Evolutionary conservation across 1,139 yeast genomes (phyloP).

Genomic region (Kurtzmaniella natalensis): DNA sequence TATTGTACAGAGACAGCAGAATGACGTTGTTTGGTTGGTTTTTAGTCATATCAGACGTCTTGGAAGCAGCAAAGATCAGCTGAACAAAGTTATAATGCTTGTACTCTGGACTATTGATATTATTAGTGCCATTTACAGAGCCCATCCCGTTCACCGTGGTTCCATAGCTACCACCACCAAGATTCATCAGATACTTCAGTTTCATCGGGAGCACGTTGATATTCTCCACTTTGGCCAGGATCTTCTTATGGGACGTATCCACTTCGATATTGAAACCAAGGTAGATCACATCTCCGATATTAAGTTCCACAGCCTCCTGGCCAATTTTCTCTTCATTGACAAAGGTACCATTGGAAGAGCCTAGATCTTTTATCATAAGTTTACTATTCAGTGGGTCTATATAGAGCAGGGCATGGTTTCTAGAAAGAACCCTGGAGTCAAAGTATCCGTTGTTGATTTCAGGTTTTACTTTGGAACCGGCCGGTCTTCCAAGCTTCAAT

Average conservation of each 20-base stretch:
- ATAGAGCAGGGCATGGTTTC: slow-evolving; percentile 91
- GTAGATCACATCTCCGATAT: slow-evolving; percentile 75
- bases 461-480: slow-evolving; percentile 69
- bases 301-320: slow-evolving; percentile 59
- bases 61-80: slow-evolving; percentile 23
- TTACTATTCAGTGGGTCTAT: slow-evolving; percentile 65
- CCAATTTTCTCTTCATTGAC: slow-evolving; percentile 71
- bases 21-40: slow-evolving; percentile 5
- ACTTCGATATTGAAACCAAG: slow-evolving; percentile 90
- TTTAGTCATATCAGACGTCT: slow-evolving; percentile 7
- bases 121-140: neutral
- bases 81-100: slow-evolving; percentile 44
- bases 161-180: slow-evolving; percentile 11
- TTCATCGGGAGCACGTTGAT: slow-evolving; percentile 53
- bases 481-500: slow-evolving; percentile 82
- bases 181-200: slow-evolving; percentile 7
- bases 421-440: slow-evolving; percentile 86
- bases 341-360: slow-evolving; percentile 92
- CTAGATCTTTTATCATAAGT: slow-evolving; percentile 77
- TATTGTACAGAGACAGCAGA: too few species aligned
- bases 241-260: slow-evolving; percentile 78
- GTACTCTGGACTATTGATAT: slow-evolving; percentile 21
- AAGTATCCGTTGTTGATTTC: slow-evolving; percentile 85
- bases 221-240: slow-evolving; percentile 74
- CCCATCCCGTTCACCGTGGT: slow-evolving; percentile 16